Evolutionary conservation across 768 basidiomycete species (phyloP).

Genomic region (Psilocybe azurescens): DNA sequence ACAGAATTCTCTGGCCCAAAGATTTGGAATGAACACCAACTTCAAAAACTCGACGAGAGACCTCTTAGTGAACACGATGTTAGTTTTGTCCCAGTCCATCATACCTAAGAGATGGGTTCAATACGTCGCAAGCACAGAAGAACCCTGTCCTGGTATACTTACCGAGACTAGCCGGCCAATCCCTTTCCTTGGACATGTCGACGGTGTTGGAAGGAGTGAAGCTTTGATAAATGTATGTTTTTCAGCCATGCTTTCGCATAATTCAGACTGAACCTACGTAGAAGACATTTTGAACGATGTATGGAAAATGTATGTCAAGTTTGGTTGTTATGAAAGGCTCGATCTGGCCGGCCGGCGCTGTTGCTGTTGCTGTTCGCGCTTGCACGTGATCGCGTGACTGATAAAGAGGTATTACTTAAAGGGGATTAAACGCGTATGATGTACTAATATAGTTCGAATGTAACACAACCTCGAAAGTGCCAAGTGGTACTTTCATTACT

Average conservation of each 20-base stretch:
- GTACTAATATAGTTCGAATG: neutral
- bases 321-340: slow-evolving; percentile 11
- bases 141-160: neutral
- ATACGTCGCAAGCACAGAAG: neutral
- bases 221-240: slow-evolving; percentile 34
- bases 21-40: slow-evolving; percentile 41
- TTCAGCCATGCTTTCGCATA: slow-evolving; percentile 3
- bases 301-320: slow-evolving; percentile 6
- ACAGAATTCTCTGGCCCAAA: neutral
- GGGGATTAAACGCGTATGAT: neutral
- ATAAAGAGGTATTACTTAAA: neutral
- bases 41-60: slow-evolving; percentile 78
- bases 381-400: neutral
- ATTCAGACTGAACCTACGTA: slow-evolving; percentile 35
- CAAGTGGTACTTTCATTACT: slow-evolving; percentile 3
- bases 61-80: slow-evolving; percentile 82
- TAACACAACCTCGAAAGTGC: neutral
- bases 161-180: slow-evolving; percentile 77
- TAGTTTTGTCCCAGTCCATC: slow-evolving; percentile 82
- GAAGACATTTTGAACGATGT: slow-evolving; percentile 39
- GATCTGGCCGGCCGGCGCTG: neutral
- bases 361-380: neutral
- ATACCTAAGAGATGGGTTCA: slow-evolving; percentile 51
- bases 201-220: slow-evolving; percentile 61
- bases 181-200: slow-evolving; percentile 70